Conservation (phyloP, 2,329 filamentous ascomycete genomes). For the Penicillium sp. region DNA sequence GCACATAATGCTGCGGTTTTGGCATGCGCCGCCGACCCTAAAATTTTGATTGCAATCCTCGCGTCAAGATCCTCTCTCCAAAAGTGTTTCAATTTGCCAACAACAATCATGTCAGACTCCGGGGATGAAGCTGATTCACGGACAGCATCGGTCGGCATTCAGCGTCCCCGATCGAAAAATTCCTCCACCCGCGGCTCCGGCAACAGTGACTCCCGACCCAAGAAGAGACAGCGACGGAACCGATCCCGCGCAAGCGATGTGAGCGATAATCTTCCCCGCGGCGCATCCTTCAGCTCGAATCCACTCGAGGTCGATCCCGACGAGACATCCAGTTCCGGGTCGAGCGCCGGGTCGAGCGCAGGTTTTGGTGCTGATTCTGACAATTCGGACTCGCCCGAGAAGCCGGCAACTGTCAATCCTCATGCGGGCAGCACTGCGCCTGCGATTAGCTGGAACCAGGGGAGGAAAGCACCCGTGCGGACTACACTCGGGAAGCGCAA, state of each 20-base stretch:
- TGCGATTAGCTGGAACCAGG: constrained; percentile 47
- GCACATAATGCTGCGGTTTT: background rate
- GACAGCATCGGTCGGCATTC: constrained; percentile 45
- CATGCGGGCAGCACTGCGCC: constrained; percentile 27
- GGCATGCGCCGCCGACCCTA: background rate
- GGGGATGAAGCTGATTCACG: constrained; percentile 47
- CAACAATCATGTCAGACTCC: constrained; percentile 25
- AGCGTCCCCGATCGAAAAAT: constrained; percentile 30
- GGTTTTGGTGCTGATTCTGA: constrained; percentile 16
- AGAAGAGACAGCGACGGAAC: constrained; percentile 30
- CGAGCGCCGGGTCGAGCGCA: constrained; percentile 28
- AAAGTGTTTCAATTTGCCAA: background rate
- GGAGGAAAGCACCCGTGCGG: constrained; percentile 41
- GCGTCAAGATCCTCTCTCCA: background rate
- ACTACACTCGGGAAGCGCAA: constrained; percentile 41
- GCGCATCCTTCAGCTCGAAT: constrained; percentile 35
- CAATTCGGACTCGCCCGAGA: constrained; percentile 13
- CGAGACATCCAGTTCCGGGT: constrained; percentile 32
- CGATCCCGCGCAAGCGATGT: constrained; percentile 25
- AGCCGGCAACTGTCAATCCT: constrained; percentile 14
- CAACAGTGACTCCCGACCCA: constrained; percentile 22
- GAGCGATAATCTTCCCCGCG: constrained; percentile 40
- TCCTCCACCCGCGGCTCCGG: constrained; percentile 26
- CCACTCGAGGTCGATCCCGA: constrained; percentile 35
- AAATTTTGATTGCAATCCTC: background rate